Percentiles rank a stretch among this genome's conserved stretches.
phyloP scores from a whole-genome alignment of 768 basidiomycete genomes.

The Leccinum aurantiacum region DNA sequence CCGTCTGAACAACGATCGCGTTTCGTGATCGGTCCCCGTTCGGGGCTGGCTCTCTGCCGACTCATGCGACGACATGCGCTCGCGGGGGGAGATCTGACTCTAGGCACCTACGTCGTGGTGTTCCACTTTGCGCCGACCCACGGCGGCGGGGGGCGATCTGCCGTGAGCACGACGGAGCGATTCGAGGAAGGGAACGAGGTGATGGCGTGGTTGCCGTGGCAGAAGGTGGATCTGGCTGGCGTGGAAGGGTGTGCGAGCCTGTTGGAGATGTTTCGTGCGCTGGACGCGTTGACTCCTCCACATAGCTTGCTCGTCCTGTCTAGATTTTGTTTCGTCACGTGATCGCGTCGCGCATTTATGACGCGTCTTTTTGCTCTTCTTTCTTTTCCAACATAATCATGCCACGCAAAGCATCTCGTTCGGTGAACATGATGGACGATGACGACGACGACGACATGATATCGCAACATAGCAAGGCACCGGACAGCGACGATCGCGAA shows the following conservation, averaged over 20 bases:
- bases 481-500: slow-evolving; percentile 28
- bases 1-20: slow-evolving; percentile 32
- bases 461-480: slow-evolving; percentile 21
- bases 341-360: slow-evolving; percentile 7
- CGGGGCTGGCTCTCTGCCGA: slow-evolving; percentile 45
- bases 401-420: slow-evolving; percentile 10
- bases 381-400: slow-evolving; percentile 3
- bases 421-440: slow-evolving; percentile 11
- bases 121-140: slow-evolving; percentile 37
- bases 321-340: slow-evolving; percentile 31
- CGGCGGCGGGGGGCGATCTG: slow-evolving; percentile 22
- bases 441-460: slow-evolving; percentile 17
- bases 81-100: slow-evolving; percentile 15
- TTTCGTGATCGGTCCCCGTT: slow-evolving; percentile 26
- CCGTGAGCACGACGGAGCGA: slow-evolving; percentile 35
- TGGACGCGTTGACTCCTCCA: slow-evolving; percentile 31
- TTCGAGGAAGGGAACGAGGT: slow-evolving; percentile 43
- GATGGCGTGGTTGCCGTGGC: slow-evolving; percentile 53
- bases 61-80: slow-evolving; percentile 26
- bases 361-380: not conserved
- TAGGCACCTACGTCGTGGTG: slow-evolving; percentile 36
- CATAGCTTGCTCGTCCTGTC: slow-evolving; percentile 32
- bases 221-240: slow-evolving; percentile 34
- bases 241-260: slow-evolving; percentile 14
- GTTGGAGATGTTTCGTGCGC: slow-evolving; percentile 19